Conservation (phyloP, 768 basidiomycete genomes). For the Cubamyces lactineus region DNA sequence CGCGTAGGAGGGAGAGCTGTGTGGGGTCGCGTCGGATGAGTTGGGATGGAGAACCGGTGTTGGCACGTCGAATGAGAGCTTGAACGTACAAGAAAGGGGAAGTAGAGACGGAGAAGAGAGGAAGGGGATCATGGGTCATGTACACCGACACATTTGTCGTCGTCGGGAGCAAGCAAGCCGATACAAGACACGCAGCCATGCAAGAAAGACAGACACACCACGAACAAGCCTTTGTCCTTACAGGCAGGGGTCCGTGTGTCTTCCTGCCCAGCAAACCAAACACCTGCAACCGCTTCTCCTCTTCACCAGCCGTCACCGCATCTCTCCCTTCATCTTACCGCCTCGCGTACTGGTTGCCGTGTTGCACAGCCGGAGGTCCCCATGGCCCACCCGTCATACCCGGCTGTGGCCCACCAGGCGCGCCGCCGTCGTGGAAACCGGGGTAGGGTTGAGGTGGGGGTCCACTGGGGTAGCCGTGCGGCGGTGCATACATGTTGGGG, state of each 20-base stretch:
- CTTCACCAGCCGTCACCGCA: neutral
- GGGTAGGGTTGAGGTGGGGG: slow-evolving; percentile 19
- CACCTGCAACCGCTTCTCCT: slow-evolving; percentile 4
- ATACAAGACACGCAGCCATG: slow-evolving; percentile 10
- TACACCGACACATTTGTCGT: slow-evolving; percentile 9
- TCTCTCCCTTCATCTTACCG: slow-evolving; percentile 23
- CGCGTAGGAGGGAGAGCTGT: neutral
- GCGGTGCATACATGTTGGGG: slow-evolving; percentile 27
- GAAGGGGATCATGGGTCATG: slow-evolving; percentile 8
- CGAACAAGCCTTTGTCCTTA: slow-evolving; percentile 23
- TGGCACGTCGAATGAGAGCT: neutral
- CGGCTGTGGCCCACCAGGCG: slow-evolving; percentile 20
- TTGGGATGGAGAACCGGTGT: neutral
- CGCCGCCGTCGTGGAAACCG: slow-evolving; percentile 22
- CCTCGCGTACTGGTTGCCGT: slow-evolving; percentile 32
- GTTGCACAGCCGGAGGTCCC: slow-evolving; percentile 34
- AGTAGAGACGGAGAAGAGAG: neutral
- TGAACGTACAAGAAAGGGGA: slow-evolving; percentile 14
- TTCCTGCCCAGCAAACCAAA: slow-evolving; percentile 18
- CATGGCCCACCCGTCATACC: slow-evolving; percentile 24
- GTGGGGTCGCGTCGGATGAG: neutral
- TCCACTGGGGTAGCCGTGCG: slow-evolving; percentile 16
- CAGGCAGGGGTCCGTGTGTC: slow-evolving; percentile 26
- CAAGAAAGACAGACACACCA: slow-evolving; percentile 9
- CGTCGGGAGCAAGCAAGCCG: slow-evolving; percentile 10